These are phyloP conservation scores for Penicillium coffeae DNA, from an alignment of 495 filamentous ascomycete genomes.

Conservation along the genomic window DNA sequence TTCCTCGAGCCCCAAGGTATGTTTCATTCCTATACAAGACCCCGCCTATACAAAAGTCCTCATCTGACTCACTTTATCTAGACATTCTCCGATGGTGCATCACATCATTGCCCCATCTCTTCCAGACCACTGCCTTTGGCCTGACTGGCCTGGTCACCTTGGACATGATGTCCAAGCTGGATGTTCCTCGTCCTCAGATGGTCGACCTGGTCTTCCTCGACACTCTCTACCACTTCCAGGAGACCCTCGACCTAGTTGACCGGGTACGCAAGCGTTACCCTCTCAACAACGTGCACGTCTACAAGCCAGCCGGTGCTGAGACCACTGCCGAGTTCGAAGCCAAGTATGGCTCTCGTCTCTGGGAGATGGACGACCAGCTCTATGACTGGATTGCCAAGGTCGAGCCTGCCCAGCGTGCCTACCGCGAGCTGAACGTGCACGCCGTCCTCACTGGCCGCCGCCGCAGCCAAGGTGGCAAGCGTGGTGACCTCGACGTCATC, in stretches of 20 bases:
- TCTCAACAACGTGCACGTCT: slow-evolving; percentile 75
- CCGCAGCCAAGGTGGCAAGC: slow-evolving; percentile 88
- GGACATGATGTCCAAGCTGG: slow-evolving; percentile 90
- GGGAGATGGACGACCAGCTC: slow-evolving; percentile 78
- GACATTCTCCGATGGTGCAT: slow-evolving; percentile 92
- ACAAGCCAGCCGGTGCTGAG: slow-evolving; percentile 72
- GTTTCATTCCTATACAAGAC: slow-evolving; percentile 8
- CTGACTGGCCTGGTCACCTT: slow-evolving; percentile 89
- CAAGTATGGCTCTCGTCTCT: slow-evolving; percentile 77
- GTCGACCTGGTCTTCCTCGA: slow-evolving; percentile 96
- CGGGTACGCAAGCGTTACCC: slow-evolving; percentile 73
- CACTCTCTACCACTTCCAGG: slow-evolving; percentile 91
- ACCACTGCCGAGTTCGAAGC: slow-evolving; percentile 72
- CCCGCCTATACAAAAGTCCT: slow-evolving; percentile 6
- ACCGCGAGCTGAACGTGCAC: slow-evolving; percentile 80
- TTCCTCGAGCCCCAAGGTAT: slow-evolving; percentile 71
- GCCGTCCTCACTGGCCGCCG: slow-evolving; percentile 94
- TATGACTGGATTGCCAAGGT: slow-evolving; percentile 99
- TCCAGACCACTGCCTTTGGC: slow-evolving; percentile 96
- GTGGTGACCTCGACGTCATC: slow-evolving; percentile 81
- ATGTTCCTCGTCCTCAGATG: slow-evolving; percentile 59
- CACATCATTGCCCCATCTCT: slow-evolving; percentile 83
- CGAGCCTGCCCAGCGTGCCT: slow-evolving; percentile 91
- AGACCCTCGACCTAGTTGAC: slow-evolving; percentile 81
- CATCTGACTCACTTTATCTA: slow-evolving; percentile 31